Conservation (phyloP, 2,329 filamentous ascomycete genomes). For the Daldinia sp. region DNA sequence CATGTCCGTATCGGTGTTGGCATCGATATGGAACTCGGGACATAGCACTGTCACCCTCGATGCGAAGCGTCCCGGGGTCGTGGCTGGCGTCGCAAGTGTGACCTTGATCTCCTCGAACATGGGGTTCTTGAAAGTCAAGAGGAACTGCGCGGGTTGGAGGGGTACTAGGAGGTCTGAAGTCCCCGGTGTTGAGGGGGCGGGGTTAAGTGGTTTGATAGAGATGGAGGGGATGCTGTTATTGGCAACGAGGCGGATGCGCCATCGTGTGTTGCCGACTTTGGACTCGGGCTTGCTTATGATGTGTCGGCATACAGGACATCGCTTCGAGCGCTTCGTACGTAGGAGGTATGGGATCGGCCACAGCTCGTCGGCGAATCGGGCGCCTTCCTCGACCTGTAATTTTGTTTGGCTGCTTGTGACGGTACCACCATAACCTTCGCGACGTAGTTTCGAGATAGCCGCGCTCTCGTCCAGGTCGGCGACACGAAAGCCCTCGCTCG, state of each 20-base stretch:
- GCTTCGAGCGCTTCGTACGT: conserved; percentile 92
- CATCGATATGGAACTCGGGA: conserved; percentile 92
- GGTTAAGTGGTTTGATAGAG: conserved; percentile 72
- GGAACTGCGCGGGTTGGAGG: conserved; percentile 76
- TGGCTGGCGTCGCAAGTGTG: conserved; percentile 84
- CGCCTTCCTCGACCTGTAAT: conserved; percentile 62
- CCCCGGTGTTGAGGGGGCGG: conserved; percentile 41
- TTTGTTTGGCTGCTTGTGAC: conserved; percentile 62
- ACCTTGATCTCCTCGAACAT: conserved; percentile 92
- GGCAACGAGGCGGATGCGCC: conserved; percentile 92
- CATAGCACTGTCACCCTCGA: conserved; percentile 92
- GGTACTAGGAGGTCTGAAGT: conserved; percentile 63
- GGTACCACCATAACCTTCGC: conserved; percentile 73
- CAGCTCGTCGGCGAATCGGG: conserved; percentile 77
- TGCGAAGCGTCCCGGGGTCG: conserved; percentile 80
- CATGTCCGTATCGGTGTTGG: conserved; percentile 83
- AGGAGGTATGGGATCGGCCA: conserved; percentile 86
- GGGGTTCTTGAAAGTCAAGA: conserved; percentile 92
- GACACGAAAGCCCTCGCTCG: conserved; percentile 77
- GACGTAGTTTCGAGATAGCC: conserved; percentile 70
- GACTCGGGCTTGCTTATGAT: conserved; percentile 95
- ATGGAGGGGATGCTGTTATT: conserved; percentile 88
- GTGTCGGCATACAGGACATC: conserved; percentile 91
- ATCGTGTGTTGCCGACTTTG: conserved; percentile 88
- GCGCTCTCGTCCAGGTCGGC: conserved; percentile 71